Conservation (phyloP, 495 filamentous ascomycete genomes). For the Penicillium egyptiacum region DNA sequence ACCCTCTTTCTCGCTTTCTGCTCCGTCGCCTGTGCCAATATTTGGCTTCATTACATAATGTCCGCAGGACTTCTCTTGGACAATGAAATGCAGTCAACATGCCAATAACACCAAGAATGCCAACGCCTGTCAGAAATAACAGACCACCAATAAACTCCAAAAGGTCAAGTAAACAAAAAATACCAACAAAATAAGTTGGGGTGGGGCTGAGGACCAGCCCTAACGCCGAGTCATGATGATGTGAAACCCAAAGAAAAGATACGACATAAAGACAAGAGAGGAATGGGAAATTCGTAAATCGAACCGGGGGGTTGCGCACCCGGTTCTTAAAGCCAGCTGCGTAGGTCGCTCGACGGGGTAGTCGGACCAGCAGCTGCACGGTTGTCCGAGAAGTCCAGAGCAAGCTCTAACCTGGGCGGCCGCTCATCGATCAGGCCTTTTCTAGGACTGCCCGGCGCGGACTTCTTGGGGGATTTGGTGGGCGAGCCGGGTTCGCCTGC, state of each 20-base stretch:
- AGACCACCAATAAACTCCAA: conserved; percentile 27
- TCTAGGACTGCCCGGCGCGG: conserved; percentile 34
- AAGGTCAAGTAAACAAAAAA: conserved; percentile 17
- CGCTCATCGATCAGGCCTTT: conserved; percentile 43
- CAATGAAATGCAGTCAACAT: conserved; percentile 29
- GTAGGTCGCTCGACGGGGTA: conserved; percentile 34
- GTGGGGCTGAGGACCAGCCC: conserved; percentile 18
- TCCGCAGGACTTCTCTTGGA: conserved; percentile 31
- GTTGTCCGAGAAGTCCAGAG: conserved; percentile 34
- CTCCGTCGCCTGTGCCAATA: conserved; percentile 23
- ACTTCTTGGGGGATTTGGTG: conserved; percentile 44
- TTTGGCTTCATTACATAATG: conserved; percentile 44
- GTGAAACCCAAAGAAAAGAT: conserved; percentile 14
- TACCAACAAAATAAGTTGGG: conserved; percentile 13
- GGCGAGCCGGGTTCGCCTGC: conserved; percentile 40
- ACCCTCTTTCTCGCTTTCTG: conserved; percentile 6
- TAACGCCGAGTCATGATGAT: conserved; percentile 35
- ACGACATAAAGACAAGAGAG: conserved; percentile 24
- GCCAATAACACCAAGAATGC: conserved; percentile 37
- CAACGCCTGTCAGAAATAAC: conserved; percentile 32
- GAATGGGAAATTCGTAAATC: conserved; percentile 24
- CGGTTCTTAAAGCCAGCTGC: conserved; percentile 41
- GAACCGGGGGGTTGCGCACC: conserved; percentile 3
- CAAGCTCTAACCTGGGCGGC: conserved; percentile 44
- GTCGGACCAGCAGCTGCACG: conserved; percentile 19